A percentile compares a stretch with the other conserved stretches of the same genome.
Conservation (phyloP, 1,139 yeast species). For the Saccharomyces hybrid region DNA sequence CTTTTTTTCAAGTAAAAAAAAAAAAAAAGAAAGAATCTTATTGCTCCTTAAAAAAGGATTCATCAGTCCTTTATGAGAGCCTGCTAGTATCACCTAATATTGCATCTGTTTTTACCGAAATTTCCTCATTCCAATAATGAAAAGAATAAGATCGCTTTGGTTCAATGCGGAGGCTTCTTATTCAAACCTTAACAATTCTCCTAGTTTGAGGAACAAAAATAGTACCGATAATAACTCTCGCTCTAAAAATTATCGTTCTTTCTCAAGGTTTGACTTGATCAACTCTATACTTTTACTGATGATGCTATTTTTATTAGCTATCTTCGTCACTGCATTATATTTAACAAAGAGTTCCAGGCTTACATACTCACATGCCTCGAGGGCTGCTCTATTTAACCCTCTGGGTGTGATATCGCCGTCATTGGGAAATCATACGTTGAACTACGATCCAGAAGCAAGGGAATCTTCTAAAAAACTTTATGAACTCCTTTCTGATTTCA, state of each 20-base stretch:
- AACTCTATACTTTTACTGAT: not conserved
- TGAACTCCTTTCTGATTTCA: conserved; percentile 36
- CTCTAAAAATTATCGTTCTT: not conserved
- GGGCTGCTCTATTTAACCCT: conserved; percentile 1
- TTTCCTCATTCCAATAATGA: not conserved
- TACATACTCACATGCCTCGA: conserved; percentile 1
- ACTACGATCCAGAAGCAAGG: conserved; percentile 11
- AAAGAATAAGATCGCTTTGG: not conserved
- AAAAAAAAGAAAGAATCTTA: not conserved
- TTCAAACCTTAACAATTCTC: not conserved
- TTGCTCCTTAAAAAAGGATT: not conserved
- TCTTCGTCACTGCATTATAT: not conserved
- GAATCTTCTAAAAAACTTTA: conserved; percentile 31
- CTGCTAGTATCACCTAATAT: not conserved
- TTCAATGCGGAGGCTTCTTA: not conserved
- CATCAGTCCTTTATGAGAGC: not conserved
- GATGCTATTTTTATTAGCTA: not conserved
- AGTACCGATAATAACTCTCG: not conserved
- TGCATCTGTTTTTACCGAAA: not conserved
- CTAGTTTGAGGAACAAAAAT: not conserved
- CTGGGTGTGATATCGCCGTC: not conserved
- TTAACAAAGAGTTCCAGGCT: not conserved
- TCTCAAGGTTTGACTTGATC: not conserved
- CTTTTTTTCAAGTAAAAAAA: not conserved
- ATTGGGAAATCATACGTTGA: not conserved